Evolutionary conservation across 306 rosid genomes (phyloP).

Genomic region (Prinsepia uniflora): DNA sequence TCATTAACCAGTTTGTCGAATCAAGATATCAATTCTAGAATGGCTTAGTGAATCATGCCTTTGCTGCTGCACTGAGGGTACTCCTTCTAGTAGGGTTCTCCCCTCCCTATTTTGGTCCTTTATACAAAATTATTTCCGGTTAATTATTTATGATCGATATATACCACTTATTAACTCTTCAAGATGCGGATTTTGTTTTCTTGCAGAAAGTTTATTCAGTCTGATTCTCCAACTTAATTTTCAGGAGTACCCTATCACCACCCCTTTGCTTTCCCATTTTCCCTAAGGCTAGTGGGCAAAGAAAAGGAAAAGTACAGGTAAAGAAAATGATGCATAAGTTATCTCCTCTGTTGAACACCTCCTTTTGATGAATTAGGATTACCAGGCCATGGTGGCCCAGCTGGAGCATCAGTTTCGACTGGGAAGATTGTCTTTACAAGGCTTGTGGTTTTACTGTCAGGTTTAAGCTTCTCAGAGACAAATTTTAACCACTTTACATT

Average conservation of each 20-base stretch:
- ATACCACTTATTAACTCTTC: neutral
- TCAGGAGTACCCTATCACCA: neutral
- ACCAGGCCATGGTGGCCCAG: constrained; percentile 96
- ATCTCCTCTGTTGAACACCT: constrained; percentile 14
- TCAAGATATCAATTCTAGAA: constrained; percentile 84
- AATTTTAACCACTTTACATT: constrained; percentile 10
- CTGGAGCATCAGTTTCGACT: constrained; percentile 95
- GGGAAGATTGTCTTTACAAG: constrained; percentile 91
- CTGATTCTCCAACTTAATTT: neutral
- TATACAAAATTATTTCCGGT: constrained; percentile 18
- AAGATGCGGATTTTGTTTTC: neutral
- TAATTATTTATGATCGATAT: neutral
- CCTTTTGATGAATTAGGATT: constrained; percentile 57
- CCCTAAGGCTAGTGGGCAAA: neutral
- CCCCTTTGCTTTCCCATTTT: neutral
- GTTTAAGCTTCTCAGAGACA: constrained; percentile 39
- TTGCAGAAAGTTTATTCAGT: neutral
- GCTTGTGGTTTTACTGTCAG: constrained; percentile 99
- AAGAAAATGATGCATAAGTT: neutral
- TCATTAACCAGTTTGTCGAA: constrained; percentile 81
- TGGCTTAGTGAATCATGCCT: constrained; percentile 95
- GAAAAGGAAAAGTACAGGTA: neutral
- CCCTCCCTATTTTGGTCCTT: constrained; percentile 24
- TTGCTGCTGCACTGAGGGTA: constrained; percentile 92
- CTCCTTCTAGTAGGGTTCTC: constrained; percentile 73